Evolutionary conservation across 805 yeast species (phyloP), one percentile per base, ranked within the genome.

Genomic region (Ogataea angusta): DNA sequence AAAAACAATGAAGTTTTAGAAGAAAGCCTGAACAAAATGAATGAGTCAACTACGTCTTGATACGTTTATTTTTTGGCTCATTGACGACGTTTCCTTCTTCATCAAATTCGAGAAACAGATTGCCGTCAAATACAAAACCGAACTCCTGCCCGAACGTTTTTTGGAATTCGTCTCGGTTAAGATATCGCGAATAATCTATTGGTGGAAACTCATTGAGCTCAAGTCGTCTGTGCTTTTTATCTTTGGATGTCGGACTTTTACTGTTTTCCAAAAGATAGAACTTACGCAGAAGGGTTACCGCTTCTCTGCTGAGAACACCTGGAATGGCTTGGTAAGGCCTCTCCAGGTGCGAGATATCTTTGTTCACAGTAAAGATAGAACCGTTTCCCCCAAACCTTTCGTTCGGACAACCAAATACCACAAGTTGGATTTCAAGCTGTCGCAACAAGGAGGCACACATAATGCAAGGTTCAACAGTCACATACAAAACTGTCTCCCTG

Each of bases 381-480:
- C 98, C 98, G 60, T 90, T 90, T 0, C 99, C 98, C 0, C 99
- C 99, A 65, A 93, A 93, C 33, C 98, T 65, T 47, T 91, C 98
- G 59, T 93, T 93, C 0, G 88, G 93, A 56, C 96, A 90, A 0
- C 99, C 98, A 55, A 87, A 93, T 33, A 80, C 80, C 1, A 91
- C 96, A 29, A 69, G 68, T 22, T 76, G 63, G 9, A 93, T 78
- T 2, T 84, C 82, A 33, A 90, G 60, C 52, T 93, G 99, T 43
- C 90, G 73, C 29, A 93, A 64, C 2, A 95, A 89, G 29, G 93
- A 80, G 0, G 96, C 98, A 67, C 99, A 93, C 99, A 93, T 93
- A 6, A 93, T 84, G 59, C 99, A 93, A 0, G 99, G 99, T 62
- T 93, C 99, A 0, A 93, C 97, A 0, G 98, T 89, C 18, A 93